phyloP scores from a whole-genome alignment of 1,284 basidiomycete species.

The Trametes versicolor region DNA sequence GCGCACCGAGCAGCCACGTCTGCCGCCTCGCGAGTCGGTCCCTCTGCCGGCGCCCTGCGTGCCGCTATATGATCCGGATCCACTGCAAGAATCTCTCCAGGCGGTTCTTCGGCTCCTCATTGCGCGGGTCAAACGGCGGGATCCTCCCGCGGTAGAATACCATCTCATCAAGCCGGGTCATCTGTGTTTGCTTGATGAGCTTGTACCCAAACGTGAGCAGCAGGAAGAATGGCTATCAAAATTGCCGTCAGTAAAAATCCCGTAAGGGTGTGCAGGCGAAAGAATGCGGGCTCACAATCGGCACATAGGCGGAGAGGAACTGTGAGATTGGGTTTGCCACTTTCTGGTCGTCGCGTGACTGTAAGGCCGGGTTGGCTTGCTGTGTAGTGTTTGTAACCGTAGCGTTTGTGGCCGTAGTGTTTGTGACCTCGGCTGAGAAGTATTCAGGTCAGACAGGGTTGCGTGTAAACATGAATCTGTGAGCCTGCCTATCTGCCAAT shows the following conservation, averaged over 20 bases:
- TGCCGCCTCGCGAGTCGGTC: no score
- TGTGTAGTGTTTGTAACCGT: no score
- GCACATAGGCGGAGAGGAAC: constrained; percentile 44
- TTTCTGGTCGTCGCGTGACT: constrained; percentile 6
- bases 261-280: no score
- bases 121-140: constrained; percentile 10
- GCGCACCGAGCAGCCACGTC: no score
- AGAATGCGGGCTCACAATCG: constrained; percentile 36
- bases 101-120: constrained; percentile 18
- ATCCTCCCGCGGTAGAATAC: constrained; percentile 34
- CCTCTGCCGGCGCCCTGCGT: no score
- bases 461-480: background rate
- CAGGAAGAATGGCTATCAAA: constrained; percentile 40
- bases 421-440: constrained; percentile 20
- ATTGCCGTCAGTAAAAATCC: constrained; percentile 1
- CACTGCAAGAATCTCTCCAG: constrained; percentile 26
- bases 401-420: constrained; percentile 4
- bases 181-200: constrained; percentile 43
- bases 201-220: constrained; percentile 45
- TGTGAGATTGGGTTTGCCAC: constrained; percentile 33
- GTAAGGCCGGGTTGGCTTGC: no score
- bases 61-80: constrained; percentile 28
- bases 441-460: background rate
- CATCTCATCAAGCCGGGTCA: constrained; percentile 42
- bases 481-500: constrained; percentile 40